Evolutionary conservation across 2,329 filamentous ascomycete species (phyloP).

Genomic region (Pseudophaeomoniella oleicola): DNA sequence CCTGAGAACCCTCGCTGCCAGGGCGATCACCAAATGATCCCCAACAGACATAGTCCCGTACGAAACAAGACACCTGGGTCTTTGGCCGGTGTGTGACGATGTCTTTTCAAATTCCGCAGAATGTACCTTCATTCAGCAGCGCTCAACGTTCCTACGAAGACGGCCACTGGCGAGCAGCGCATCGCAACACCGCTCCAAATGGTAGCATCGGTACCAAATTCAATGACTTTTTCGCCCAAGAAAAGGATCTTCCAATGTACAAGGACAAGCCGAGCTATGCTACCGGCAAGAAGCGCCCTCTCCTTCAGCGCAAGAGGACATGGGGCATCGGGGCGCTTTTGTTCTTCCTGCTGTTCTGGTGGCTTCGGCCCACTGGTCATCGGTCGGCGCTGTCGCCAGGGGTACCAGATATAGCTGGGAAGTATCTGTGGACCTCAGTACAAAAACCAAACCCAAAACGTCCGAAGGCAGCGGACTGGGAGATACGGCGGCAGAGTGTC

Average conservation of each 20-base stretch:
- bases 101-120: conserved; percentile 51
- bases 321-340: conserved; percentile 40
- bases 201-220: conserved; percentile 47
- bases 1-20: conserved; percentile 1
- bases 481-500: conserved; percentile 61
- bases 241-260: conserved; percentile 74
- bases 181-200: conserved; percentile 17
- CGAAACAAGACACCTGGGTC: neutral
- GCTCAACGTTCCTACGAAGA: conserved; percentile 53
- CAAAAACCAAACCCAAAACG: conserved; percentile 14
- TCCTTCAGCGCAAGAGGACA: conserved; percentile 51
- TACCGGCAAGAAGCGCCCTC: conserved; percentile 40
- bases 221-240: conserved; percentile 47
- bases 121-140: conserved; percentile 54
- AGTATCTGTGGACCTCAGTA: conserved; percentile 14
- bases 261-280: conserved; percentile 86
- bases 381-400: conserved; percentile 3
- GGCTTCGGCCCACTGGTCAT: conserved; percentile 38
- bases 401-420: neutral
- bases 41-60: neutral
- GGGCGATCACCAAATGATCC: neutral
- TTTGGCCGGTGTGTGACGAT: conserved; percentile 11
- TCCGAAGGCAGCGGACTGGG: conserved; percentile 50
- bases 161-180: conserved; percentile 44
- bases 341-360: conserved; percentile 48